phyloP scores from a whole-genome alignment of 306 rosid genomes.

The Arachis stenosperma region DNA sequence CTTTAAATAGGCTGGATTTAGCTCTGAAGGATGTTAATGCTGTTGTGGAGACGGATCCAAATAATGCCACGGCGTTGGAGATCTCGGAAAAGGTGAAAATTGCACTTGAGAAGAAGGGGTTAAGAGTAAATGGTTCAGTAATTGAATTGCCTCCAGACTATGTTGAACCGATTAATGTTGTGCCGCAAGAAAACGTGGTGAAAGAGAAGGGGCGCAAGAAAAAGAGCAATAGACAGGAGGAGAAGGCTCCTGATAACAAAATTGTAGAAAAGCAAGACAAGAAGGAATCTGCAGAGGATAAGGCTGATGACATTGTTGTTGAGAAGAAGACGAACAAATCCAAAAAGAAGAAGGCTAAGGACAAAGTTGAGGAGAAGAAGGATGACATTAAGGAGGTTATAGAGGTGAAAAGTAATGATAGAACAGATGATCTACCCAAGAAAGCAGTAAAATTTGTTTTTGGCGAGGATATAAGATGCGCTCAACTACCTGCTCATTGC shows the following conservation, averaged over 20 bases:
- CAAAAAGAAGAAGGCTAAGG: constrained; percentile 55
- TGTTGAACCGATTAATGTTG: constrained; percentile 56
- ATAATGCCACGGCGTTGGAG: constrained; percentile 84
- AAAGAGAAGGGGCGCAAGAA: constrained; percentile 69
- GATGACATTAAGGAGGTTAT: constrained; percentile 70
- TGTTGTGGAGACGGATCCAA: constrained; percentile 75
- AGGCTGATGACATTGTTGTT: constrained; percentile 31
- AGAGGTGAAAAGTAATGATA: constrained; percentile 54
- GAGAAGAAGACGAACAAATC: constrained; percentile 35
- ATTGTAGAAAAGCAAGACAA: constrained; percentile 22
- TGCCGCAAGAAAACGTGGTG: constrained; percentile 38
- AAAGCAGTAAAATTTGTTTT: constrained; percentile 76
- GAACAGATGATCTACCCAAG: constrained; percentile 53
- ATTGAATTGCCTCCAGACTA: constrained; percentile 80
- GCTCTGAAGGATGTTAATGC: constrained; percentile 72
- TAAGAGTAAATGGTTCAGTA: constrained; percentile 54
- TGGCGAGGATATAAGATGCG: constrained; percentile 89
- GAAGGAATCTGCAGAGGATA: constrained; percentile 41
- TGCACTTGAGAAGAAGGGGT: constrained; percentile 68
- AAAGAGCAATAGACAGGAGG: constrained; percentile 58
- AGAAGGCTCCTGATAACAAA: constrained; percentile 35
- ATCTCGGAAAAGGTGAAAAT: constrained; percentile 64
- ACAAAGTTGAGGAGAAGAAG: constrained; percentile 53
- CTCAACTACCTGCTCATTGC: constrained; percentile 72
- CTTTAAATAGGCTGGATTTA: constrained; percentile 81